phyloP scores from a whole-genome alignment of 1,139 yeast species.

The Saccharomyces hybrid region DNA sequence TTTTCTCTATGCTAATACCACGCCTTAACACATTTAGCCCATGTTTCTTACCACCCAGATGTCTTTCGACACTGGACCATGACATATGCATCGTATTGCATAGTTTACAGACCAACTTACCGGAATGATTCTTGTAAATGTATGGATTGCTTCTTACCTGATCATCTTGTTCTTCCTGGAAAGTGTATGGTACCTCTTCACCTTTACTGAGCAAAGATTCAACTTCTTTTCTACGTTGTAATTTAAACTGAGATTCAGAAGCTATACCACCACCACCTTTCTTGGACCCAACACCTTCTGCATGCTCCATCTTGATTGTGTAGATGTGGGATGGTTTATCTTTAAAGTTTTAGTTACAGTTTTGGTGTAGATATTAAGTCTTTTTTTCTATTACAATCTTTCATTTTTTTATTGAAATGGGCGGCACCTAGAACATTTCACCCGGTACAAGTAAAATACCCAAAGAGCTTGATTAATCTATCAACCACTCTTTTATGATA shows the following conservation, averaged over 20 bases:
- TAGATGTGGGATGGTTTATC: background rate
- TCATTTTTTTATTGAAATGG: background rate
- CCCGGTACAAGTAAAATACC: background rate
- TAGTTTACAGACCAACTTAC: constrained; percentile 54
- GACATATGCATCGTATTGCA: constrained; percentile 55
- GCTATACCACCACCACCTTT: constrained; percentile 56
- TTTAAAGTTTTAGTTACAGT: background rate
- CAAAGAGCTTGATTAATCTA: too few species aligned
- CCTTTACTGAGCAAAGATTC: constrained; percentile 41
- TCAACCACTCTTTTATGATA: background rate
- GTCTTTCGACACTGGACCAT: constrained; percentile 54
- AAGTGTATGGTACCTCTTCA: constrained; percentile 39
- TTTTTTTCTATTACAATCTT: background rate
- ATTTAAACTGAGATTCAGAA: constrained; percentile 48
- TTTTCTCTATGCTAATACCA: constrained; percentile 23
- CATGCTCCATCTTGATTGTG: constrained; percentile 34
- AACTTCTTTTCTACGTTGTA: constrained; percentile 47
- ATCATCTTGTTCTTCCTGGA: constrained; percentile 37
- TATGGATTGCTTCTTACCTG: constrained; percentile 45
- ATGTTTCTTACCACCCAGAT: constrained; percentile 56
- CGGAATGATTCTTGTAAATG: constrained; percentile 54
- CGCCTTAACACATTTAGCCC: constrained; percentile 46
- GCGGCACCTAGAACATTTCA: background rate
- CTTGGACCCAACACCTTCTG: constrained; percentile 41
- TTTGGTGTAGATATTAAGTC: too few species aligned